Conservation (phyloP, 495 filamentous ascomycete species). For the Xylaria telfairii region DNA sequence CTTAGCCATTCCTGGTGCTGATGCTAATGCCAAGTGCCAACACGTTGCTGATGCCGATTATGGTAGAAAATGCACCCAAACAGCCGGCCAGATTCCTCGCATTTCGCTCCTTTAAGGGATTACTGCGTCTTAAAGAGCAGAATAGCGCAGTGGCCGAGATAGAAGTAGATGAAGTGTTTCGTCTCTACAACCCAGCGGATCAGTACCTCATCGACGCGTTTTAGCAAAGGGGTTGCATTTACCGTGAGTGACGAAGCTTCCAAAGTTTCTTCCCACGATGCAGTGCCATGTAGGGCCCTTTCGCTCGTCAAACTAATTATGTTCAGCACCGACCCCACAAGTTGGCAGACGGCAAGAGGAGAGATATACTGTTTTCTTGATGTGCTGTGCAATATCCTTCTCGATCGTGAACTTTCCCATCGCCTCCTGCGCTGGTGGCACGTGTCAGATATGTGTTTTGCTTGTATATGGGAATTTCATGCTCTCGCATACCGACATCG, state of each 20-base stretch:
- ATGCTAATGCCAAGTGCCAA: conserved; percentile 2
- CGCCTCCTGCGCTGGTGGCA: conserved; percentile 78
- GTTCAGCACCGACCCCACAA: conserved; percentile 17
- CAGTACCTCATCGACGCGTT: conserved; percentile 19
- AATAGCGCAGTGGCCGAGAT: conserved; percentile 97
- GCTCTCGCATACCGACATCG: conserved; percentile 78
- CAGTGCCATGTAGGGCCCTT: conserved; percentile 98
- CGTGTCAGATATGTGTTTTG: conserved; percentile 9
- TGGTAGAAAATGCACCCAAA: conserved; percentile 4
- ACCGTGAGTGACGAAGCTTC: conserved; percentile 99
- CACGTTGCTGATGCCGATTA: neutral
- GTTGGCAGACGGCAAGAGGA: conserved; percentile 17
- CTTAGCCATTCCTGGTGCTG: conserved; percentile 1
- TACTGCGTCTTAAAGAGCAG: conserved; percentile 99
- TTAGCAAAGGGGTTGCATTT: conserved; percentile 35
- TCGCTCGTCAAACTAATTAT: conserved; percentile 77
- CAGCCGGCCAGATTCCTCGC: neutral
- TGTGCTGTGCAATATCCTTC: conserved; percentile 98
- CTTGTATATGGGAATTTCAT: neutral
- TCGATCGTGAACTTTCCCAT: conserved; percentile 93
- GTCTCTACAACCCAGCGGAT: conserved; percentile 68
- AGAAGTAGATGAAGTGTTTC: conserved; percentile 99
- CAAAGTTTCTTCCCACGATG: conserved; percentile 97
- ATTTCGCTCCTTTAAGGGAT: conserved; percentile 19
- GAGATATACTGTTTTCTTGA: conserved; percentile 85